Conservation (phyloP, 129 eudicot species). For the Centrapalus pauciflorus region DNA sequence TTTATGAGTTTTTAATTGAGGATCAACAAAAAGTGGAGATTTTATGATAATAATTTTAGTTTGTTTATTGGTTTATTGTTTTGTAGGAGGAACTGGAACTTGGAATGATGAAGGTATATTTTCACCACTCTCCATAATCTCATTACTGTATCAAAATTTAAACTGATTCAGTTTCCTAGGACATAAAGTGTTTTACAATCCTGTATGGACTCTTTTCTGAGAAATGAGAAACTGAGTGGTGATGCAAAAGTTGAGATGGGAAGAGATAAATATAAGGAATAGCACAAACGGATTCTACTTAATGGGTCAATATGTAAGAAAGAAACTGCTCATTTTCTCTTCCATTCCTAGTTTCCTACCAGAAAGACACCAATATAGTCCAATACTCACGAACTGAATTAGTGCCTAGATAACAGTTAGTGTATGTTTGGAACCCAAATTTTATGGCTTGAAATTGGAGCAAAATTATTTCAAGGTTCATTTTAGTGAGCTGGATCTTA, state of each 20-base stretch:
- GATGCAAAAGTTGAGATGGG: not conserved
- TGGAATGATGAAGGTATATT: constrained; percentile 54
- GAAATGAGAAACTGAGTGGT: not conserved
- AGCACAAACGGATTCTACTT: not conserved
- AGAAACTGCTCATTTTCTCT: not conserved
- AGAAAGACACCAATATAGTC: not conserved
- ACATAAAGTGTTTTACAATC: constrained; percentile 2
- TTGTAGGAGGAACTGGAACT: constrained; percentile 90
- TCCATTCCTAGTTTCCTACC: not conserved
- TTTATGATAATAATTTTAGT: not conserved
- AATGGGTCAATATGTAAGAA: not conserved
- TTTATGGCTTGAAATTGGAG: not conserved
- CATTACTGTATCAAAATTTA: not conserved
- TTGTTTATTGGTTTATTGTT: not conserved
- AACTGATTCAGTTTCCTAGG: constrained; percentile 1
- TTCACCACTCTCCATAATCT: not conserved
- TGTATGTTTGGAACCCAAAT: not conserved
- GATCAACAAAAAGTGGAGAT: not conserved
- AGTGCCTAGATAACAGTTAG: not conserved
- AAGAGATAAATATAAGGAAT: not conserved
- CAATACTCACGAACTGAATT: not conserved
- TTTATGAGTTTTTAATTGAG: constrained; percentile 1
- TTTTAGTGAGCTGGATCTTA: not conserved
- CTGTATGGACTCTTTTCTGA: not conserved
- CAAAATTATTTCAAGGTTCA: not conserved